Conservation (phyloP, 106 monocot species). For the Dioscorea alata region DNA sequence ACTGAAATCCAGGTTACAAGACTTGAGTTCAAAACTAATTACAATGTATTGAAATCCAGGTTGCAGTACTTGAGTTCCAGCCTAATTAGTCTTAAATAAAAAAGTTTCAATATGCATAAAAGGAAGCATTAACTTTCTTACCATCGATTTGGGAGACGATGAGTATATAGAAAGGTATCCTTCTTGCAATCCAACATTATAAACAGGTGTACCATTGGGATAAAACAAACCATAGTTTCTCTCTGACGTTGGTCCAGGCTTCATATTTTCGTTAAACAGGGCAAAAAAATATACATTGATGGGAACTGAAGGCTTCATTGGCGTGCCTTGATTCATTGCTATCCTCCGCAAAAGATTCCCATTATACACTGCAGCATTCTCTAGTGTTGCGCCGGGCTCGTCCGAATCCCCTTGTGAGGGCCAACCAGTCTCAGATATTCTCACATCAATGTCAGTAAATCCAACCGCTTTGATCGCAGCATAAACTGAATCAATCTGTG, state of each 20-base stretch:
- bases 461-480: conserved; percentile 53
- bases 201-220: conserved; percentile 43
- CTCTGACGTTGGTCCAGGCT: conserved; percentile 59
- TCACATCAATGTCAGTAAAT: conserved; percentile 21
- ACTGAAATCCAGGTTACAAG: background rate
- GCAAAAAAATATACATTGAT: conserved; percentile 57
- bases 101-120: background rate
- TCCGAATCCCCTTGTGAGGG: conserved; percentile 60
- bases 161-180: background rate
- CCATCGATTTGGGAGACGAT: conserved; percentile 11
- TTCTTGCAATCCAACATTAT: conserved; percentile 31
- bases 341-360: conserved; percentile 52
- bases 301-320: conserved; percentile 41
- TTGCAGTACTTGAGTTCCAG: background rate
- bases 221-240: conserved; percentile 71
- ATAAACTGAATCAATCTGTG: conserved; percentile 62
- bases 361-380: conserved; percentile 57
- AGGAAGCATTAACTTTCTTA: background rate
- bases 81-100: background rate
- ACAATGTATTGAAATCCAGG: background rate
- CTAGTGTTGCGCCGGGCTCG: conserved; percentile 45
- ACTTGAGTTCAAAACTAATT: background rate
- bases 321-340: conserved; percentile 50
- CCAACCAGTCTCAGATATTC: conserved; percentile 70
- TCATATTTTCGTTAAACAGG: conserved; percentile 56